A percentile compares a stretch with the other conserved stretches of the same genome.
phyloP scores from a whole-genome alignment of 2,329 filamentous ascomycete species.

The Anisogramma anomala region DNA sequence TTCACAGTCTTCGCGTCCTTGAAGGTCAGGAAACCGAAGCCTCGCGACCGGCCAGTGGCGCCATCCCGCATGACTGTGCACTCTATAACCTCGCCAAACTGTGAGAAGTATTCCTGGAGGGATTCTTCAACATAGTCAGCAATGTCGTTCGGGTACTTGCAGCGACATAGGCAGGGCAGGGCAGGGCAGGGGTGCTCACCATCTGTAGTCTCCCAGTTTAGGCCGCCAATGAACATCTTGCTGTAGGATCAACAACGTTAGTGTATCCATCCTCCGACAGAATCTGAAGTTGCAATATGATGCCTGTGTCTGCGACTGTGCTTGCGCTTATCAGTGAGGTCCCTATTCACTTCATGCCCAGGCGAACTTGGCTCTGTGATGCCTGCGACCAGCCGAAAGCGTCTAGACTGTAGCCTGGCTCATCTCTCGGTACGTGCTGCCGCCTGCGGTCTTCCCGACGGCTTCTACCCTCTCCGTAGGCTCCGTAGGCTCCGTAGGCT shows the following conservation, averaged over 20 bases:
- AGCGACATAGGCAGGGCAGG: too few relatives aligned
- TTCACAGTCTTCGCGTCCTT: constrained; percentile 97
- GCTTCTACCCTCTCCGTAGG: background rate
- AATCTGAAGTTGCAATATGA: constrained; percentile 1
- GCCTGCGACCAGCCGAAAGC: constrained; percentile 1
- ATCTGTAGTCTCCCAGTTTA: constrained; percentile 99
- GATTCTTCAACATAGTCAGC: constrained; percentile 53
- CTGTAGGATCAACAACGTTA: constrained; percentile 37
- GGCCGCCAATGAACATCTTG: constrained; percentile 98
- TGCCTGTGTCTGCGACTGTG: constrained; percentile 5
- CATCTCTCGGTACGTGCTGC: constrained; percentile 1
- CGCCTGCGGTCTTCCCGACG: background rate
- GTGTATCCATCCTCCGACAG: constrained; percentile 4
- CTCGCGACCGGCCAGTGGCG: constrained; percentile 81
- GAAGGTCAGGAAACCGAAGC: constrained; percentile 96
- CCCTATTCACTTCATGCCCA: background rate
- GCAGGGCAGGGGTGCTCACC: constrained; percentile 48
- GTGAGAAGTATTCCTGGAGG: constrained; percentile 89
- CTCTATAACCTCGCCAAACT: constrained; percentile 94
- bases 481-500: background rate
- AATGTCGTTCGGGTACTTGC: background rate
- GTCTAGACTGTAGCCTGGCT: background rate
- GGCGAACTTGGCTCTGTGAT: background rate
- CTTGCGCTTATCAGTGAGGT: background rate
- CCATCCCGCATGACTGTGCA: constrained; percentile 99